Evolutionary conservation across 306 rosid genomes (phyloP).

Genomic region (Begonia fuchsioides): DNA sequence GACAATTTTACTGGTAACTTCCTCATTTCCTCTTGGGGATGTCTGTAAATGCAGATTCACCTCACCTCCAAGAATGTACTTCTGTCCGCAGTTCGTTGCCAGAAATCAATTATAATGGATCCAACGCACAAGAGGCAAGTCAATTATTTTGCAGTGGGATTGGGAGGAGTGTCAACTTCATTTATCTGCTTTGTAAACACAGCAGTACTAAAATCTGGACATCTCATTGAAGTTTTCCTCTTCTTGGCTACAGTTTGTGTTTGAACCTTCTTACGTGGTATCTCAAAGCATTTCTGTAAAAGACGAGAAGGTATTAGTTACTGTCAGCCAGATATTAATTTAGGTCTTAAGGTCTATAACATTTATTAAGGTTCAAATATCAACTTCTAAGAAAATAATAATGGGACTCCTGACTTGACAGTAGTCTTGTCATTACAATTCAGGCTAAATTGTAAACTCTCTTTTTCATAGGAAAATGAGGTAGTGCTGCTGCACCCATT

Average conservation of each 20-base stretch:
- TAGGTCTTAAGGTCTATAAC: neutral
- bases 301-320: conserved; percentile 16
- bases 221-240: conserved; percentile 11
- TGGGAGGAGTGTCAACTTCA: too few species aligned
- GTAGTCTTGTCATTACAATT: too few species aligned
- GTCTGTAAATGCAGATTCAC: conserved; percentile 12
- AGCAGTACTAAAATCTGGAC: neutral
- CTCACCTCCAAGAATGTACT: conserved; percentile 7
- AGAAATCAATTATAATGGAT: conserved; percentile 6
- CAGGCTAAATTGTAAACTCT: too few species aligned
- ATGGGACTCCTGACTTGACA: too few species aligned
- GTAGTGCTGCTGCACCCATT: neutral
- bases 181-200: too few species aligned
- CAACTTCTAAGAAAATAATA: too few species aligned
- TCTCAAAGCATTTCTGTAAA: conserved; percentile 11
- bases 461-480: conserved; percentile 8
- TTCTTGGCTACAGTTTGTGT: conserved; percentile 17
- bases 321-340: neutral
- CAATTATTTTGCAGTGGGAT: neutral
- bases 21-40: neutral
- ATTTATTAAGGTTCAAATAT: too few species aligned
- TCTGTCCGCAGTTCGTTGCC: conserved; percentile 9
- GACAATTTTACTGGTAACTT: neutral
- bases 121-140: conserved; percentile 23
- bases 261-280: conserved; percentile 17